Base-by-base conservation (phyloP, 2,329 filamentous ascomycete species). In the Pseudogymnoascus pannorum region DNA sequence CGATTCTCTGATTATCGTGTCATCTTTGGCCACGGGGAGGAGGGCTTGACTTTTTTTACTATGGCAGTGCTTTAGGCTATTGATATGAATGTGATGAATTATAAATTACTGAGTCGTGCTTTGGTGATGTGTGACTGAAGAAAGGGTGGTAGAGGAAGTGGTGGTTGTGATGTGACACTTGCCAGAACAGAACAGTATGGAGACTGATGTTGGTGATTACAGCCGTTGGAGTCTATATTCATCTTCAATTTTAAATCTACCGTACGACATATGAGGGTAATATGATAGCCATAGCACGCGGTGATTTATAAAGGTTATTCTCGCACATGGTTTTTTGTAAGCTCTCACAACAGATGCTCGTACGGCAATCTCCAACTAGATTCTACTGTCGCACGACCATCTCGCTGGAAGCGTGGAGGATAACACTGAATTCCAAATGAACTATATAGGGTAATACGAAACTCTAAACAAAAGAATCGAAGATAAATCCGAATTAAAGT, bases 81-180 rank as follows among this genome's bases (percentile, higher is more conserved):
- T 51, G 44, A 51, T 11, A 51, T 51, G 44, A 51, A 51, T 51
- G 29, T 51, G 44, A 51, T 5, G 44, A 51, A 51, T 29, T 51
- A 51, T 51, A 51, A 51, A 51, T 5, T 51, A 24, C 14, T 48
- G 22, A 1, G 4, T 26, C 0, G 20, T 48, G 1, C 9, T 24
- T 26, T 6, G 5, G 11, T 42, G 38, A 0, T 14, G 20, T 44
- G 20, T 4, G 2, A 1, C 3, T 44, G 8, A 24, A 16, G 18
- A 42, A 20, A 12, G 18, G 4, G 18, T n/a, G 16, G 18, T 20
- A 2, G 38, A 4, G 8, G 16, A 4, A 8, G 8, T 14, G 40
- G 22, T 26, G 36, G 18, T 44, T 33, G 7, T 33, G 31, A 44
- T 44, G 2, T 42, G 36, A 20, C 18, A 11, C 7, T 20, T 40